Evolutionary conservation across 331 rosid species (phyloP).

Genomic region (Phaseolus coccineus): DNA sequence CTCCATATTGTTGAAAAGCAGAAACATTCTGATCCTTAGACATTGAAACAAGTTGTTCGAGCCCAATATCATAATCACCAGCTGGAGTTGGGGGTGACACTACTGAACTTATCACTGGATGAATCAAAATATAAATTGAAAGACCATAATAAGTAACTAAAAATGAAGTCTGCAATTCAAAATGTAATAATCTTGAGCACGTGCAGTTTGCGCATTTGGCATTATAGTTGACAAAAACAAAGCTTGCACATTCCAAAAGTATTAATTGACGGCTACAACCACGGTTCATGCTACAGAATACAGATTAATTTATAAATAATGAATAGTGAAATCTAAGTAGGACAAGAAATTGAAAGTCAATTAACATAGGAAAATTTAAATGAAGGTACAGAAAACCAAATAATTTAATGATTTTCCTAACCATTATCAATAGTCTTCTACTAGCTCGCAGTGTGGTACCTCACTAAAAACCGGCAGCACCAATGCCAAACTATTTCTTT

Average conservation of each 20-base stretch:
- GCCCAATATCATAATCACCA: constrained; percentile 68
- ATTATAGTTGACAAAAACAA: not conserved
- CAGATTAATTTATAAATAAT: not conserved
- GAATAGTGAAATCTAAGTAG: constrained; percentile 5
- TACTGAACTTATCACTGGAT: constrained; percentile 55
- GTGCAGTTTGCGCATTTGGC: constrained; percentile 28
- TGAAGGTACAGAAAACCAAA: constrained; percentile 18
- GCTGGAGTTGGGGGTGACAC: constrained; percentile 53
- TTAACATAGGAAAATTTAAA: constrained; percentile 24
- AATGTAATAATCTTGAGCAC: constrained; percentile 27
- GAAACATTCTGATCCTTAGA: constrained; percentile 76
- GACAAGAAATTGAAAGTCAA: constrained; percentile 7
- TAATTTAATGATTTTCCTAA: constrained; percentile 23
- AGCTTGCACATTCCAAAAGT: not conserved
- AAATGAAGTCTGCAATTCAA: constrained; percentile 37
- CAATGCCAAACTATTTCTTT: constrained; percentile 5
- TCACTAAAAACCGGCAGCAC: constrained; percentile 16
- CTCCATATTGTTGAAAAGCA: constrained; percentile 75
- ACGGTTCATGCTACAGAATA: constrained; percentile 21
- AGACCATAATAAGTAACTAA: constrained; percentile 40
- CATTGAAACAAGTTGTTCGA: constrained; percentile 79
- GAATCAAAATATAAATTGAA: constrained; percentile 41
- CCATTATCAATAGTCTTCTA: constrained; percentile 6
- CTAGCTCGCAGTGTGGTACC: constrained; percentile 15
- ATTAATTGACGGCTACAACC: constrained; percentile 26